Evolutionary conservation across 495 filamentous ascomycete genomes (phyloP), one percentile per base, ranked within the genome.

Genomic region (Penicillium salamii): DNA sequence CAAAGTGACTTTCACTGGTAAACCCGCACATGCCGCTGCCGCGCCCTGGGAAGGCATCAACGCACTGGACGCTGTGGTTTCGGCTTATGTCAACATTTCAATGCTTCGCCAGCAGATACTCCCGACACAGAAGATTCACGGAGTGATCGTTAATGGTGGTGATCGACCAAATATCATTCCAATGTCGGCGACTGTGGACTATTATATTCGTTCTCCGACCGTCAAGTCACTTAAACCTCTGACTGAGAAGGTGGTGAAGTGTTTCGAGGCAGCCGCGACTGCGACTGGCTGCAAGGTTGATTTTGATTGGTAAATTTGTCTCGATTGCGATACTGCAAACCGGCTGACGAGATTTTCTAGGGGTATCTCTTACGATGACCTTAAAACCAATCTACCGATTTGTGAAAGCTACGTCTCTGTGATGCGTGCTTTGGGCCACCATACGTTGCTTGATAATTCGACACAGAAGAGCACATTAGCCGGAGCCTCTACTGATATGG

Each of bases 41-140:
- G 72, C 71, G n/a, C 84, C 83, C 0, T 86, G 83, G 83, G 67
- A 78, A 15, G 83, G 83, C 0, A 71, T 85, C 50, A 88, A 88
- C 54, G 83, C 83, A 0, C 71, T 87, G 0, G 85, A 87, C 53
- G 84, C 82, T 0, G 68, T 85, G 3, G 74, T 86, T 3, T 72
- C 72, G 1, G 76, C 79, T 0, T 88, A 87, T 55, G 81, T 82
- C 40, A 76, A 76, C 35, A 65, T 86, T 9, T 79, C 78, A 0
- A 72, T 81, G 5, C 74, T 87, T 7, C 69, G 84, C 8, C 83
- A 87, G 61, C 83, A 87, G 58, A 81, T 80, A 34, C 46, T 65
- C 14, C 74, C 75, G 0, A 45, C 57, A 11, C 64, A 80, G 45
- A 66, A 62, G 34, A 59, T 78, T 12, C 76, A 80, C 14, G 69